Evolutionary conservation across 202 grass and related monocot species (phyloP).

Genomic region (Carex arenaria): DNA sequence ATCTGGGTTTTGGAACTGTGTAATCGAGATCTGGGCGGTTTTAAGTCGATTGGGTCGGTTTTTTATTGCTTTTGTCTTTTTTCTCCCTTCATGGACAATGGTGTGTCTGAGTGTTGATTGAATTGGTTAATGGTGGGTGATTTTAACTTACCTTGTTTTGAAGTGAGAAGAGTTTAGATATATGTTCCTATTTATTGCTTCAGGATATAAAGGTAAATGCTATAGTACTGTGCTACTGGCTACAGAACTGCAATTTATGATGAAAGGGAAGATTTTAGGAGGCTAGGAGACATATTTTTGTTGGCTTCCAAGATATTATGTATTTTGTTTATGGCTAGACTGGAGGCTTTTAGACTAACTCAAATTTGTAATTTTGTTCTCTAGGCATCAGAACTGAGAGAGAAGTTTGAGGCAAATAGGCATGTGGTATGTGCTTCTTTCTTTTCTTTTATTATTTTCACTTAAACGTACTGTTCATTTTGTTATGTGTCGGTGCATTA

Average conservation of each 20-base stretch:
- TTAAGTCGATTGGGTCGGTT: background rate
- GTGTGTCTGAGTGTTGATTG: background rate
- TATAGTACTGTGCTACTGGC: background rate
- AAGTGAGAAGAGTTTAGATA: background rate
- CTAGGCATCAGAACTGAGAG: slow-evolving; percentile 91
- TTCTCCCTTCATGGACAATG: background rate
- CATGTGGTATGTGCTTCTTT: slow-evolving; percentile 58
- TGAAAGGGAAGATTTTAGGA: background rate
- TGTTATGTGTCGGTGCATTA: background rate
- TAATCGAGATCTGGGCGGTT: background rate
- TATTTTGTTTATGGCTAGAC: background rate
- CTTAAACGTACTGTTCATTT: background rate
- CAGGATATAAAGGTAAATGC: background rate
- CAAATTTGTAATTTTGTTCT: background rate
- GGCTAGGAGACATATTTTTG: background rate
- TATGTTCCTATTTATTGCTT: background rate
- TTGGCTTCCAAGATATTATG: background rate
- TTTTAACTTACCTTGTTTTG: background rate
- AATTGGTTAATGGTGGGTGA: background rate
- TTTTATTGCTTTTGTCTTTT: background rate
- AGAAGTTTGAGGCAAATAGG: slow-evolving; percentile 84
- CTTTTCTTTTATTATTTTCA: background rate
- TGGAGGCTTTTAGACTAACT: background rate
- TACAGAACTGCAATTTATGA: background rate
- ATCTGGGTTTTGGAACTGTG: slow-evolving; percentile 19